Conservation (phyloP, 805 yeast species). For the Wickerhamomyces bisporus region DNA sequence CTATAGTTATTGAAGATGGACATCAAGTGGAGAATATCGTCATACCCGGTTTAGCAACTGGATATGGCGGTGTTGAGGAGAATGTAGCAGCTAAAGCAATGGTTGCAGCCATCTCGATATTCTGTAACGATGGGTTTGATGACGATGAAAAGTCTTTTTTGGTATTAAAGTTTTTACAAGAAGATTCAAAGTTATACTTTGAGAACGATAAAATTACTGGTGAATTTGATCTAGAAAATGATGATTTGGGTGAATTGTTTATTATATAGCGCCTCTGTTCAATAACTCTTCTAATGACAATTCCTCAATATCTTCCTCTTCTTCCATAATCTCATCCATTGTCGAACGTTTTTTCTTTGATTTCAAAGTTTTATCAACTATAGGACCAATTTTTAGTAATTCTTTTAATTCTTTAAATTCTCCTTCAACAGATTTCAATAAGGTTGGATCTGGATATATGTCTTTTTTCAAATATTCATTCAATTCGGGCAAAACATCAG, state of each 20-base stretch:
- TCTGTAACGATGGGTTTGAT: slow-evolving; percentile 5
- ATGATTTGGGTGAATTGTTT: slow-evolving; percentile 3
- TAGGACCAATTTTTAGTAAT: slow-evolving; percentile 17
- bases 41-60: slow-evolving; percentile 36
- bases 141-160: slow-evolving; percentile 4
- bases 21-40: slow-evolving; percentile 17
- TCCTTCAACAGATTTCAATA: slow-evolving; percentile 8
- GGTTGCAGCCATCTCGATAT: slow-evolving; percentile 30
- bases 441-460: slow-evolving; percentile 12
- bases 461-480: slow-evolving; percentile 13
- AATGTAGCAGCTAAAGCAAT: slow-evolving; percentile 30
- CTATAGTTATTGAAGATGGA: slow-evolving; percentile 10
- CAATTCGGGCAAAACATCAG: slow-evolving; percentile 3
- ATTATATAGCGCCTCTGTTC: slow-evolving; percentile 4
- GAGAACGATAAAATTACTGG: neutral
- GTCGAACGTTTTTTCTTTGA: slow-evolving; percentile 6
- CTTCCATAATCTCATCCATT: slow-evolving; percentile 4
- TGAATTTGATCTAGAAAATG: neutral
- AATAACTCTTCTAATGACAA: slow-evolving; percentile 7
- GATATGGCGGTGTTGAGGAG: slow-evolving; percentile 31
- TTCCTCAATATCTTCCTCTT: slow-evolving; percentile 11
- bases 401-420: slow-evolving; percentile 9
- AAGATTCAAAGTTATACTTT: slow-evolving; percentile 3
- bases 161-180: slow-evolving; percentile 7
- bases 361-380: slow-evolving; percentile 12